A percentile compares a stretch with the other conserved stretches of the same genome.
These are phyloP conservation scores for Pythium scleroteichum DNA, from an alignment of 352 stramenopile genomes.

Conservation along the genomic window DNA sequence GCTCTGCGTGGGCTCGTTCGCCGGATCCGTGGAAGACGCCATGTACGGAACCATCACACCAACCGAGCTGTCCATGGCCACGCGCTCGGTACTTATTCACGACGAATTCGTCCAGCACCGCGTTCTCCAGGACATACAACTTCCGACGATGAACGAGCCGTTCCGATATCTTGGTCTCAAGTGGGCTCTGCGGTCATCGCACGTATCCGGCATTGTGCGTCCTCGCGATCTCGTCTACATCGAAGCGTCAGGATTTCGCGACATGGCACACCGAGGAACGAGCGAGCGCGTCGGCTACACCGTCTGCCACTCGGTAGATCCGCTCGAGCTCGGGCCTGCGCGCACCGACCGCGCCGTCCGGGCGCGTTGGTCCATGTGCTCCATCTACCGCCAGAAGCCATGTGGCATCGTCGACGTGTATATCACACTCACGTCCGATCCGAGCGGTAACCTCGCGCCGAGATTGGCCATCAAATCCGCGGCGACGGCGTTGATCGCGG, in stretches of 20 bases:
- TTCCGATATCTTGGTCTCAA: slow-evolving; percentile 20
- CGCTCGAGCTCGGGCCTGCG: slow-evolving; percentile 3
- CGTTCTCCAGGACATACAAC: slow-evolving; percentile 6
- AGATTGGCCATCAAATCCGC: slow-evolving; percentile 1
- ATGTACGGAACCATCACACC: slow-evolving; percentile 14
- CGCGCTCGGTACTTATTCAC: slow-evolving; percentile 1
- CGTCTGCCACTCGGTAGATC: slow-evolving; percentile 10
- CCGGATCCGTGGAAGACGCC: slow-evolving; percentile 14
- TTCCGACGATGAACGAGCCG: slow-evolving; percentile 3
- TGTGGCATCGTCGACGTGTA: slow-evolving; percentile 43
- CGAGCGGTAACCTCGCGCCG: slow-evolving; percentile 19
- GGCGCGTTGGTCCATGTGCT: slow-evolving; percentile 45
- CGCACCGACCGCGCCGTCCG: slow-evolving; percentile 35
- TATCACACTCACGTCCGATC: slow-evolving; percentile 44
- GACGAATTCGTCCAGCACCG: slow-evolving; percentile 12
- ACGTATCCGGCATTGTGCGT: slow-evolving; percentile 22
- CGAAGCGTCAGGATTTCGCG: slow-evolving; percentile 8
- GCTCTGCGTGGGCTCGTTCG: slow-evolving; percentile 12
- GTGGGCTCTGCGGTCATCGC: slow-evolving; percentile 1
- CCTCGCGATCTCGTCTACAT: slow-evolving; percentile 8
- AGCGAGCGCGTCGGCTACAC: slow-evolving; percentile 19
- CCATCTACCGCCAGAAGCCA: slow-evolving; percentile 42
- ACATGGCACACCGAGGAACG: not conserved
- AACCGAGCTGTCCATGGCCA: slow-evolving; percentile 8
- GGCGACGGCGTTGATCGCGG: not conserved